A percentile compares a stretch with the other conserved stretches of the same genome.
These are phyloP conservation scores for Chalciporus chontae DNA, from an alignment of 768 basidiomycete genomes.

Conservation along the genomic window DNA sequence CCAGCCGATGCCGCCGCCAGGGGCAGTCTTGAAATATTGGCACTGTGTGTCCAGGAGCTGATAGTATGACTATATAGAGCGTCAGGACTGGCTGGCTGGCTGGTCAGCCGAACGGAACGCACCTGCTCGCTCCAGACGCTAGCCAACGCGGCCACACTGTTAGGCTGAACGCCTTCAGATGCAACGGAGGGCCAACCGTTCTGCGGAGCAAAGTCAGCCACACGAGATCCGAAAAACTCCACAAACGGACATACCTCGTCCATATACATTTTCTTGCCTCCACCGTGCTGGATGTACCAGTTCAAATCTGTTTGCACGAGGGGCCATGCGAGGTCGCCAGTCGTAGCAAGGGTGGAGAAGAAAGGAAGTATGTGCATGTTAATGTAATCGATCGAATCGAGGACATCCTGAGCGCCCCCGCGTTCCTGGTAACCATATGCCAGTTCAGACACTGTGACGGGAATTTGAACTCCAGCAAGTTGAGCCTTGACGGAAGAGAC, in stretches of 20 bases:
- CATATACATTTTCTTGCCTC: constrained; percentile 73
- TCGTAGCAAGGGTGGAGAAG: constrained; percentile 36
- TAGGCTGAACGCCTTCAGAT: constrained; percentile 59
- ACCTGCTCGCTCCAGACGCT: constrained; percentile 62
- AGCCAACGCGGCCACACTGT: constrained; percentile 58
- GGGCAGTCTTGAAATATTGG: constrained; percentile 52
- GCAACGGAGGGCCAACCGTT: constrained; percentile 77
- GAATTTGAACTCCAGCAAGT: constrained; percentile 52
- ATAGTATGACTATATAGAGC: constrained; percentile 45
- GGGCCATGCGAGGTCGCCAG: constrained; percentile 61
- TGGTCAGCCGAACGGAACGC: constrained; percentile 12
- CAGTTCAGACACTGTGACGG: constrained; percentile 67
- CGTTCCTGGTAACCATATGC: constrained; percentile 56
- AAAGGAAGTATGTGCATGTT: constrained; percentile 73
- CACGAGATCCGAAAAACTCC: background rate
- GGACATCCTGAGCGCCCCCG: constrained; percentile 50
- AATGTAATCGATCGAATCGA: constrained; percentile 59
- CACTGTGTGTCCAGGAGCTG: constrained; percentile 62
- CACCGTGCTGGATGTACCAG: constrained; percentile 63
- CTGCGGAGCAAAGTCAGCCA: constrained; percentile 32
- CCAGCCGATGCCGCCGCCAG: constrained; percentile 71
- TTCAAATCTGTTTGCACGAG: constrained; percentile 55
- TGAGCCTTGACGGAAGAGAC: constrained; percentile 47
- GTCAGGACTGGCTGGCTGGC: background rate
- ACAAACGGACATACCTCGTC: constrained; percentile 47